Evolutionary conservation across 345 rosid genomes (phyloP).

Genomic region (Camelina laxa): DNA sequence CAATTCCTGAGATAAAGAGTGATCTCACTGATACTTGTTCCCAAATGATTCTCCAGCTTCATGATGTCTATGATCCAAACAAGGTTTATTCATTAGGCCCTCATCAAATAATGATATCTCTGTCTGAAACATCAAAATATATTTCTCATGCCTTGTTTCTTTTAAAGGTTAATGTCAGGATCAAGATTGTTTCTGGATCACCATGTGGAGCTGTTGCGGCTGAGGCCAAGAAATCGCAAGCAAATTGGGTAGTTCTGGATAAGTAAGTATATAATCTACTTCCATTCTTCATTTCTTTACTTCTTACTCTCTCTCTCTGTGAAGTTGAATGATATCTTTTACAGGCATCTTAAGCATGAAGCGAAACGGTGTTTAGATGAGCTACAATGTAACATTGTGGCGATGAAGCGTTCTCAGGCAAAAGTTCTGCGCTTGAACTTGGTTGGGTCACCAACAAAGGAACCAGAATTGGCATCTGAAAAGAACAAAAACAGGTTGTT

Average conservation of each 20-base stretch:
- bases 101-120: neutral
- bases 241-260: constrained; percentile 95
- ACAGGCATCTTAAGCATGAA: constrained; percentile 85
- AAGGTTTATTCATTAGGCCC: constrained; percentile 54
- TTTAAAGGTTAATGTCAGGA: constrained; percentile 80
- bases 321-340: constrained; percentile 32
- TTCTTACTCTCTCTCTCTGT: neutral
- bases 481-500: constrained; percentile 51
- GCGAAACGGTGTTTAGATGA: constrained; percentile 89
- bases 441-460: constrained; percentile 68
- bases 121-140: neutral
- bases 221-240: constrained; percentile 77
- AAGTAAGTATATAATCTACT: constrained; percentile 54
- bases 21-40: constrained; percentile 96
- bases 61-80: constrained; percentile 93
- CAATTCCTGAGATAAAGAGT: constrained; percentile 71
- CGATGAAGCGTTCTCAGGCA: constrained; percentile 82
- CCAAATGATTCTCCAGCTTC: constrained; percentile 97
- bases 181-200: constrained; percentile 89
- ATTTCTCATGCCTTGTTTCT: constrained; percentile 5
- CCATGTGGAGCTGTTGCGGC: constrained; percentile 85
- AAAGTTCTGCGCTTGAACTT: constrained; percentile 94
- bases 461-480: constrained; percentile 55
- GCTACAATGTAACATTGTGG: constrained; percentile 95
- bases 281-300: neutral